A percentile compares a stretch with the other conserved stretches of the same genome.
These are phyloP conservation scores for Crithidia expoeki DNA, from an alignment of 208 protist species.

Conservation along the genomic window DNA sequence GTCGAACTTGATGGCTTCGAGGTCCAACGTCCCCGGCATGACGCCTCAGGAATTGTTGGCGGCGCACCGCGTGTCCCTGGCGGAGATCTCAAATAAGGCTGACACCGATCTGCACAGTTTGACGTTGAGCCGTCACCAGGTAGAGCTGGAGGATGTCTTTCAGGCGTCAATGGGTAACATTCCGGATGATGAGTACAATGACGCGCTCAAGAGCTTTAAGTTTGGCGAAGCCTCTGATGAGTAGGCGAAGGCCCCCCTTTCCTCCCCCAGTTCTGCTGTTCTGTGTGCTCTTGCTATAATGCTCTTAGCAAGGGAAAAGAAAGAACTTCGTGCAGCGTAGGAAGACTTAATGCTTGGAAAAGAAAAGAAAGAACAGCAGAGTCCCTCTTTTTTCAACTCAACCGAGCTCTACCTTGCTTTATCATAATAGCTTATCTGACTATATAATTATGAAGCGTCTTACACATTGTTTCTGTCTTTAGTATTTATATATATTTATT, in stretches of 20 bases:
- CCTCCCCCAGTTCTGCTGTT: too few relatives aligned
- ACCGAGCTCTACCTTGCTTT: too few relatives aligned
- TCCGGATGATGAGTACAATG: constrained; percentile 44
- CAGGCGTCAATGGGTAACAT: constrained; percentile 32
- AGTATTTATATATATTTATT: too few relatives aligned
- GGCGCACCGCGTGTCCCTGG: constrained; percentile 61
- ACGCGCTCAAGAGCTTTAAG: constrained; percentile 51
- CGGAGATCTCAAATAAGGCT: constrained; percentile 35
- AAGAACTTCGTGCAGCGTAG: too few relatives aligned
- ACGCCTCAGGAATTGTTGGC: constrained; percentile 63
- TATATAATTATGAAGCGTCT: not conserved
- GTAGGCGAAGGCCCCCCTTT: too few relatives aligned
- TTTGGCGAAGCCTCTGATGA: constrained; percentile 35
- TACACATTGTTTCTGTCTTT: too few relatives aligned
- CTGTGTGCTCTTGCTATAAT: too few relatives aligned
- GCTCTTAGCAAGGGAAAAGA: too few relatives aligned
- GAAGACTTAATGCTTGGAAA: too few relatives aligned
- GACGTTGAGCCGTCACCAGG: constrained; percentile 77
- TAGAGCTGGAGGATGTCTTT: constrained; percentile 42
- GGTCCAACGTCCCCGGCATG: constrained; percentile 68
- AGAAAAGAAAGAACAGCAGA: too few relatives aligned
- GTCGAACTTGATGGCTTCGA: constrained; percentile 45
- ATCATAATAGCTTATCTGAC: too few relatives aligned
- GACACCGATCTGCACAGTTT: constrained; percentile 66
- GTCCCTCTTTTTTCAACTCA: too few relatives aligned